Evolutionary conservation across 768 basidiomycete genomes (phyloP).

Genomic region (Mycena galopus): DNA sequence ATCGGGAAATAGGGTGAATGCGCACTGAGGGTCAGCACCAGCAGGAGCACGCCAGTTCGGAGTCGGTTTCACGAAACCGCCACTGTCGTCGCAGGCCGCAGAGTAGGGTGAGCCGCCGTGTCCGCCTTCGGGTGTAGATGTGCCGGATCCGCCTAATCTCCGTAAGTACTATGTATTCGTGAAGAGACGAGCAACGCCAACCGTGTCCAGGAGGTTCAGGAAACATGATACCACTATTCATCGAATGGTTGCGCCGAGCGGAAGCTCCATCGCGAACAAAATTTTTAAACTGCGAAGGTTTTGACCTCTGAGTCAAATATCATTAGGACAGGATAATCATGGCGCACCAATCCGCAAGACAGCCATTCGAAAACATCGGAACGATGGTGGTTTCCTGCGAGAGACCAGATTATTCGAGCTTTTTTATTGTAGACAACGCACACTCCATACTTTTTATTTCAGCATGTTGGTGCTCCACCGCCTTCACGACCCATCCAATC

Average conservation of each 20-base stretch:
- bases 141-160: not conserved
- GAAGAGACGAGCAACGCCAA: not conserved
- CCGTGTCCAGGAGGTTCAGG: not conserved
- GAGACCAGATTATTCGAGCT: not conserved
- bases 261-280: not conserved
- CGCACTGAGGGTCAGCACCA: not conserved
- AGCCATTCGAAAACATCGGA: not conserved
- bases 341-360: not conserved
- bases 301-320: not conserved
- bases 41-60: not conserved
- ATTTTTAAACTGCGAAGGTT: not conserved
- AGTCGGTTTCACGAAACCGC: not conserved
- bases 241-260: not conserved
- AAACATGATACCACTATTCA: not conserved
- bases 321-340: not conserved
- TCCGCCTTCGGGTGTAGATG: not conserved
- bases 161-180: not conserved
- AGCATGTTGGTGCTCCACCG: not conserved
- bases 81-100: not conserved
- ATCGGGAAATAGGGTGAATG: not conserved
- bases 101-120: not conserved
- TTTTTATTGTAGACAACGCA: not conserved
- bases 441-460: not conserved
- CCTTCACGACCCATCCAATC: not conserved
- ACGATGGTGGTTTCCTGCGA: not conserved